Percentiles rank a stretch among this genome's conserved stretches.
Evolutionary conservation across 2,329 filamentous ascomycete species (phyloP).

Genomic region (Drechslerella dactyloides): DNA sequence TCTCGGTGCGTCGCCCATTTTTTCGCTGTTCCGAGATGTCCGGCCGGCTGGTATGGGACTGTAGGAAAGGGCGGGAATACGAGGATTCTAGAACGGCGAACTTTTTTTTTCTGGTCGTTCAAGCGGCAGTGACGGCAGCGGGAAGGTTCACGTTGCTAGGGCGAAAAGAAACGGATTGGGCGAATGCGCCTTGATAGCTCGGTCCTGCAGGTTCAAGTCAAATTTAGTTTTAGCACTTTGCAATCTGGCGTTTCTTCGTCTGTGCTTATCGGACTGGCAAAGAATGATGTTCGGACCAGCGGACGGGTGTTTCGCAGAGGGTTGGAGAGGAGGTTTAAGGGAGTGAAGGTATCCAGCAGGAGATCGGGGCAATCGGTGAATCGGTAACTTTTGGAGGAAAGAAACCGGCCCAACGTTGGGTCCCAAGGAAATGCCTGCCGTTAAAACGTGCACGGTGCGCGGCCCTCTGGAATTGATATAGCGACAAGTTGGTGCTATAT

Average conservation of each 20-base stretch:
- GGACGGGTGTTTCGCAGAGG: slow-evolving; percentile 4
- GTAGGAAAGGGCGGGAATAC: background rate
- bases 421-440: background rate
- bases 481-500: background rate
- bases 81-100: background rate
- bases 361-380: background rate
- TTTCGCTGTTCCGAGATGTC: slow-evolving; percentile 7
- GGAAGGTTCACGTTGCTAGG: slow-evolving; percentile 10
- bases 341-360: background rate
- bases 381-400: background rate
- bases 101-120: background rate
- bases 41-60: slow-evolving; percentile 14
- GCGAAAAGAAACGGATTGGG: slow-evolving; percentile 4
- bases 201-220: slow-evolving; percentile 4
- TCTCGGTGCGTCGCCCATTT: slow-evolving; percentile 52
- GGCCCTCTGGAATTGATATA: background rate
- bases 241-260: background rate
- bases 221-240: slow-evolving; percentile 1
- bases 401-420: background rate
- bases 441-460: background rate
- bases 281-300: slow-evolving; percentile 11
- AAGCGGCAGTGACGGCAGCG: slow-evolving; percentile 6
- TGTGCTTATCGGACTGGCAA: slow-evolving; percentile 5
- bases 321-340: background rate
- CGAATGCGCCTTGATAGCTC: slow-evolving; percentile 6